Base-by-base conservation (phyloP, 2,329 filamentous ascomycete species). In the Fonsecaea nubica region DNA sequence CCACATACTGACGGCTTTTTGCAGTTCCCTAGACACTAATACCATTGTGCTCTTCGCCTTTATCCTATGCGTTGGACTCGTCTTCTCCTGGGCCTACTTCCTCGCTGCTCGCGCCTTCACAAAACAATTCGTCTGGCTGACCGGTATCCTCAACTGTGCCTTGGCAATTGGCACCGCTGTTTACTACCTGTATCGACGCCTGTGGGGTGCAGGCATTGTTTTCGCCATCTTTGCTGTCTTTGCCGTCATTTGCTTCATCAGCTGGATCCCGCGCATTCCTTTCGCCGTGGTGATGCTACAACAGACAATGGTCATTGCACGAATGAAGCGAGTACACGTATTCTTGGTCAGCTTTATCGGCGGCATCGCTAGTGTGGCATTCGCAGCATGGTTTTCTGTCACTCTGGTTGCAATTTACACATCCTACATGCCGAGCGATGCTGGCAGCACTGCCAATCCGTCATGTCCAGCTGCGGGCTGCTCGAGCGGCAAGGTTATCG, bases 81-180 rank as follows among this genome's bases (percentile, higher is more conserved):
- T 92, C 1, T 81, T 97, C 50, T 93, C 91, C 40, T 91, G 88
- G 75, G 83, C 80, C 25, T 98, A 97, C 76, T 87, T 97, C 73
- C 87, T 88, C 78, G 77, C 89, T 1, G 91, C 92, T 6, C 87
- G 92, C 63, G 80, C 86, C 55, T 94, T 94, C 71, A 93, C 93
- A 3, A 96, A 95, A 80, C 87, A 92, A 75, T 93, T 97, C 72
- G 96, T 97, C 76, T 97, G 92, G 92, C 86, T 93, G 45, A 96
- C 93, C 0, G 92, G 92, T 12, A 94, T 97, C 59, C 82, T 96
- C 64, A 96, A 97, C 77, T 90, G 97, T 73, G 81, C 90, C 62
- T 90, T 92, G 73, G 92, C 92, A 0, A 82, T 97, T n/a, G 93
- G 86, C 1, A 96, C 92, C 0, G 92, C 92, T 9, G 88, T 94